Evolutionary conservation across 768 basidiomycete species (phyloP).

Genomic region (Hydnomerulius pinastri): DNA sequence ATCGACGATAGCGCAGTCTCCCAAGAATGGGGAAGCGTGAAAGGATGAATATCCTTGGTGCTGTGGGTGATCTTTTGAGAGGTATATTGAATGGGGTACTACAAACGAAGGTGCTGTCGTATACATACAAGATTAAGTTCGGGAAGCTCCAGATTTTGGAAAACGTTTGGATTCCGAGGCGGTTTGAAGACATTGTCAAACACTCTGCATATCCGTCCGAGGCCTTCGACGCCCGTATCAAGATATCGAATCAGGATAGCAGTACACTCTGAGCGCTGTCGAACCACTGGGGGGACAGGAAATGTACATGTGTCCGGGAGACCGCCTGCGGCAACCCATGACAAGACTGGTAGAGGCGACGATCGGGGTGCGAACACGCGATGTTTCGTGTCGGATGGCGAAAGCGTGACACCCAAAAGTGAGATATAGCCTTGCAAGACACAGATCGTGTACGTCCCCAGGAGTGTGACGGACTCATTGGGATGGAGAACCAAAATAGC

Average conservation of each 20-base stretch:
- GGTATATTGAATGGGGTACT: constrained; percentile 15
- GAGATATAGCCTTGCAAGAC: constrained; percentile 64
- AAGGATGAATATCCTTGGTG: constrained; percentile 35
- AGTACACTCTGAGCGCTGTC: constrained; percentile 24
- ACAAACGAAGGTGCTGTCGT: neutral
- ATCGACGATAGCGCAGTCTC: constrained; percentile 24
- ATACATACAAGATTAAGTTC: constrained; percentile 50
- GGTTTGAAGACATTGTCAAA: constrained; percentile 66
- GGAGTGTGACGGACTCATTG: constrained; percentile 60
- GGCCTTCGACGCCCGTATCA: constrained; percentile 61
- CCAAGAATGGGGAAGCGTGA: constrained; percentile 40
- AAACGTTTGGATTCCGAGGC: constrained; percentile 30
- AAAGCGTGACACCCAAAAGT: constrained; percentile 56
- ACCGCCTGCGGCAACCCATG: constrained; percentile 26
- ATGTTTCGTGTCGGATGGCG: constrained; percentile 42
- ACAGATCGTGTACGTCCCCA: constrained; percentile 63
- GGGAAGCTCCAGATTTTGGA: constrained; percentile 45
- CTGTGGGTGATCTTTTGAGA: constrained; percentile 24
- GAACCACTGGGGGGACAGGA: constrained; percentile 13
- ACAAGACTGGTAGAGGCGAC: constrained; percentile 68
- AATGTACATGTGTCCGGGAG: constrained; percentile 13
- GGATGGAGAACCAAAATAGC: constrained; percentile 46
- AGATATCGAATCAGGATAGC: constrained; percentile 61
- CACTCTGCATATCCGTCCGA: constrained; percentile 61
- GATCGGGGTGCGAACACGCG: constrained; percentile 76